These are phyloP conservation scores for Stagonosporopsis tanaceti DNA, from an alignment of 2,329 filamentous ascomycete genomes.

Conservation along the genomic window DNA sequence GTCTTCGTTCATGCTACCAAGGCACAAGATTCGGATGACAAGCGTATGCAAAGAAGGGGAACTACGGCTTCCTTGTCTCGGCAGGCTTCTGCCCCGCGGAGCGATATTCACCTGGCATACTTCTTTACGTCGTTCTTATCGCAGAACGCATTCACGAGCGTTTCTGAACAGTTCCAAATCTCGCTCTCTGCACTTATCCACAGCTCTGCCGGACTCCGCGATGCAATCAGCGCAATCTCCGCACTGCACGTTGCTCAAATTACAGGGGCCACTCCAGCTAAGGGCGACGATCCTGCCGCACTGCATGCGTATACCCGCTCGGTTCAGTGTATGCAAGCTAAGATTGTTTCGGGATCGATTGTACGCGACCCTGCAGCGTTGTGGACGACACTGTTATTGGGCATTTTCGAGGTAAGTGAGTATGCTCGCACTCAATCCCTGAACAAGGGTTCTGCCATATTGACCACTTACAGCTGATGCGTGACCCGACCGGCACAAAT, in stretches of 20 bases:
- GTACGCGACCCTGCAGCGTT: constrained; percentile 27
- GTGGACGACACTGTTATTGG: constrained; percentile 38
- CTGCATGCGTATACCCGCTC: constrained; percentile 32
- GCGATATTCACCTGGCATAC: constrained; percentile 25
- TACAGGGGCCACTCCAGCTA: neutral
- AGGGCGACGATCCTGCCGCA: constrained; percentile 7
- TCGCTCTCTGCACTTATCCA: constrained; percentile 25
- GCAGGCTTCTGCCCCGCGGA: neutral
- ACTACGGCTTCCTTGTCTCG: neutral
- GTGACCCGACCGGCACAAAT: constrained; percentile 33
- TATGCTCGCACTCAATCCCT: neutral
- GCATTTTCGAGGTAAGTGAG: constrained; percentile 34
- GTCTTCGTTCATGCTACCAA: constrained; percentile 27
- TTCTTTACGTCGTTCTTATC: constrained; percentile 35
- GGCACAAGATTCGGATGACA: neutral
- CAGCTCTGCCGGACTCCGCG: constrained; percentile 25
- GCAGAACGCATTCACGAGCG: constrained; percentile 30
- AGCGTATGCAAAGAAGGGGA: neutral
- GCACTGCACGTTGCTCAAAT: constrained; percentile 19
- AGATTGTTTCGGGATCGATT: constrained; percentile 22
- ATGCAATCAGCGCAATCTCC: constrained; percentile 32
- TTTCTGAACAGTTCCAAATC: constrained; percentile 8
- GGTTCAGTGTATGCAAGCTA: constrained; percentile 23
- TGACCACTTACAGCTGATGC: constrained; percentile 31
- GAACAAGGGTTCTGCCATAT: neutral